Base-by-base conservation (phyloP, 1,139 yeast genomes). In the Pichia sp. region DNA sequence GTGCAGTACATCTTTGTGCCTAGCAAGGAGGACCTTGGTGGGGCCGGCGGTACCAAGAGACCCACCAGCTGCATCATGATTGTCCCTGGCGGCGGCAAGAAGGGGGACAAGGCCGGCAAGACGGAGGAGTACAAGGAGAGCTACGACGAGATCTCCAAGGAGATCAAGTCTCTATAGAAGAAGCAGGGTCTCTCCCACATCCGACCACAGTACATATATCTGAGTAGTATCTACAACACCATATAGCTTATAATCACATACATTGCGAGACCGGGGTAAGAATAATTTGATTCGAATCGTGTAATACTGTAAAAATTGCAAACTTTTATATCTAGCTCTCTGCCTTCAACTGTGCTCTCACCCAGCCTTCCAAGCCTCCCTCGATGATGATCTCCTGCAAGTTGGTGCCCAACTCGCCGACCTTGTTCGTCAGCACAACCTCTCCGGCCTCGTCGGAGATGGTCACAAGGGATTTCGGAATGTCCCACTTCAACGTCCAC, bases 341-440 rank as follows among this genome's bases (percentile, higher is more conserved):
- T 50, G 63, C 65, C 62, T 71, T 70, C 56, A 87, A 74, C 69
- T 87, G 87, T 44, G 91, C 78, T 71, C 81, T 86, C 56, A 93
- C 98, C 99, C 99, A 93, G 46, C 96, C 96, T 77, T 93, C 99
- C 56, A 93, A 81, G 50, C 99, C 99, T 47, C 99, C 99, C 70
- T 90, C 86, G 61, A 93, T 91, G 60, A 93, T 93, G 63, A 93
- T 93, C 62, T 93, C 99, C 73, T 93, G 99, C 67, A 93, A 78
- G 69, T 91, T 91, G 55, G 91, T 83, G 60, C 99, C 98, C 59
- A 93, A 78, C 69, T 93, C 98, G 55, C 98, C 98, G 47, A 93
- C 98, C 70, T 86, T 87, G 67, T 88, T 95, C 57, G 80, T 79
- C 61, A 91, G 74, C 21, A 91, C 77, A 43, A 84, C 79, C 4